Base-by-base conservation (phyloP, 768 basidiomycete genomes). In the Chiua virens region DNA sequence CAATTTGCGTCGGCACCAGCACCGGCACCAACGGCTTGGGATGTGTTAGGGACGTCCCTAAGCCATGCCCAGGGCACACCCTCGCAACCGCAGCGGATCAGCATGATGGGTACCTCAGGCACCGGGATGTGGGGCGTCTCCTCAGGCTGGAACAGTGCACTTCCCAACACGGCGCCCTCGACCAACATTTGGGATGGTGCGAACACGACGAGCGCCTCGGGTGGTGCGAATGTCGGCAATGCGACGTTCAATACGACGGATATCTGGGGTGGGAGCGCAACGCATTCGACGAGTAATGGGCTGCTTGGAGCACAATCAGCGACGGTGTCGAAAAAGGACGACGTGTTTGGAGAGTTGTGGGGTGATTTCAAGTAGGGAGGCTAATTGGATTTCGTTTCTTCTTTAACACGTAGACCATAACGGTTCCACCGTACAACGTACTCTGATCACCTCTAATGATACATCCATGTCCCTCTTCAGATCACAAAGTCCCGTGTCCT, bases 271-370 rank as follows among this genome's bases (percentile, higher is more conserved):
- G 63, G 64, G 15, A 56, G 72, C 2, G 38, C 64, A 47, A 65
- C 7, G 42, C 66, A 8, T 56, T 59, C 27, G 34, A 75, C 78
- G 57, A 43, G 69, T 15, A 76, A 73, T 50, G 69, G 65, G 47
- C 55, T 73, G 54, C 61, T 62, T 44, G 62, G 54, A 22, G 53
- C 67, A 25, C 63, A 67, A 45, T 54, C 73, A 1, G 20, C 71
- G n/a, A 53, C 63, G 1, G 64, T 63, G 43, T 64, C 71, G 53
- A 85, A 87, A 74, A 86, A 80, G 69, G 89, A 90, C 54, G 89
- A 92, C 59, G 83, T 74, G 8, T 92, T 92, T 62, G 88, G 86
- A 8, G 88, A 92, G 68, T 67, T 92, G 43, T 92, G 90, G 90
- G 87, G 88, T 43, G 81, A 84, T 35, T 89, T 89, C 68, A 90